Percentiles rank a stretch among this genome's conserved stretches.
phyloP scores from a whole-genome alignment of 2,329 filamentous ascomycete genomes.

The Aspergillus jensenii region DNA sequence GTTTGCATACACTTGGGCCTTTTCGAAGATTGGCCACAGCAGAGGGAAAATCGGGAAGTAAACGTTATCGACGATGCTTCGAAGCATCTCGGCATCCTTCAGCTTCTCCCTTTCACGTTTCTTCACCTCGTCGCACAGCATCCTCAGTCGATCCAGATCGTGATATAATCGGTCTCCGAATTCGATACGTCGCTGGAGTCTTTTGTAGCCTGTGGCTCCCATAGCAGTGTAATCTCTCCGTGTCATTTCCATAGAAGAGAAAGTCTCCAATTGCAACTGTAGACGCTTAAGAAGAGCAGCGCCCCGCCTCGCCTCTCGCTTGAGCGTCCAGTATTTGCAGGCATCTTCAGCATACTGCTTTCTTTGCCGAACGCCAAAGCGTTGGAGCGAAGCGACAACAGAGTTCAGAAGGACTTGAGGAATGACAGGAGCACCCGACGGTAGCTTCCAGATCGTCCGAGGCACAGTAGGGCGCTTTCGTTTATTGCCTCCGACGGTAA shows the following conservation, averaged over 20 bases:
- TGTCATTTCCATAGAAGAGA: slow-evolving; percentile 96
- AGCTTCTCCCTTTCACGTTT: slow-evolving; percentile 76
- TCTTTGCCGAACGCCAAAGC: slow-evolving; percentile 80
- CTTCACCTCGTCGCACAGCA: slow-evolving; percentile 69
- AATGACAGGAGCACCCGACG: slow-evolving; percentile 91
- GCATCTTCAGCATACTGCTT: slow-evolving; percentile 92
- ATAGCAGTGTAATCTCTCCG: slow-evolving; percentile 93
- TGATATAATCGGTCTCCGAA: slow-evolving; percentile 67
- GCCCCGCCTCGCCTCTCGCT: slow-evolving; percentile 86
- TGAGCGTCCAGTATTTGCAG: slow-evolving; percentile 97
- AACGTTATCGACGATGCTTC: slow-evolving; percentile 77
- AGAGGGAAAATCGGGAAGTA: slow-evolving; percentile 86
- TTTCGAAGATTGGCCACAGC: slow-evolving; percentile 74
- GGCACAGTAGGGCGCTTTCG: slow-evolving; percentile 53
- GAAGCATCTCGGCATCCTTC: slow-evolving; percentile 72
- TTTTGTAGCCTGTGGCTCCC: slow-evolving; percentile 77
- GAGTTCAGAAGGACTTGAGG: slow-evolving; percentile 83
- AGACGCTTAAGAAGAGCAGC: slow-evolving; percentile 89
- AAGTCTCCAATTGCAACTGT: slow-evolving; percentile 92
- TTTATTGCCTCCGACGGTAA: slow-evolving; percentile 58
- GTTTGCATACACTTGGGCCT: slow-evolving; percentile 72
- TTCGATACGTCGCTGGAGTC: slow-evolving; percentile 78
- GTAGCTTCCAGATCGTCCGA: slow-evolving; percentile 84
- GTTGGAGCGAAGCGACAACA: slow-evolving; percentile 77
- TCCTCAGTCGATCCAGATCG: slow-evolving; percentile 75